These are phyloP conservation scores for Yamadazyma sp. DNA, from an alignment of 1,139 yeast genomes.

Conservation along the genomic window DNA sequence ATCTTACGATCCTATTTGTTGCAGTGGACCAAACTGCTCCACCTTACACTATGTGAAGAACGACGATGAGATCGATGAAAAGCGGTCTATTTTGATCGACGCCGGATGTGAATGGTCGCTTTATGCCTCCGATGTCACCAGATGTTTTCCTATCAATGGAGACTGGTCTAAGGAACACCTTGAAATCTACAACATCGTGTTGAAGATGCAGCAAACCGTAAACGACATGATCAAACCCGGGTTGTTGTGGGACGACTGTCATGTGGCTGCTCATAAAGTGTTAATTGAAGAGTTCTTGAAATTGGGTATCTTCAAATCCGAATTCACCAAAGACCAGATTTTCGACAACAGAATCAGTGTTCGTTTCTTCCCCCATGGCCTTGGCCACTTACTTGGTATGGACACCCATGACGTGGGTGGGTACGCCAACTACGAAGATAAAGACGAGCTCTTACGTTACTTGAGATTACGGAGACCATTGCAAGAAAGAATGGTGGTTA, in stretches of 20 bases:
- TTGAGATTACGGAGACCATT: slow-evolving; percentile 78
- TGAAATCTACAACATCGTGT: slow-evolving; percentile 77
- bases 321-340: slow-evolving; percentile 63
- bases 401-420: slow-evolving; percentile 98
- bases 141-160: slow-evolving; percentile 91
- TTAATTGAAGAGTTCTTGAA: slow-evolving; percentile 69
- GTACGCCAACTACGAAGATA: slow-evolving; percentile 76
- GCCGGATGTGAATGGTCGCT: slow-evolving; percentile 98
- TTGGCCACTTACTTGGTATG: slow-evolving; percentile 92
- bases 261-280: slow-evolving; percentile 73
- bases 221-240: slow-evolving; percentile 79
- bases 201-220: slow-evolving; percentile 75
- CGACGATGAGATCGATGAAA: slow-evolving; percentile 60
- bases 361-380: slow-evolving; percentile 90
- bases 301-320: slow-evolving; percentile 72
- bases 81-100: slow-evolving; percentile 72
- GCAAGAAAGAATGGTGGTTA: slow-evolving; percentile 77
- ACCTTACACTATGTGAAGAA: slow-evolving; percentile 88
- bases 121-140: slow-evolving; percentile 90
- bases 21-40: slow-evolving; percentile 89
- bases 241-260: slow-evolving; percentile 81
- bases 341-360: slow-evolving; percentile 68
- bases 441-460: slow-evolving; percentile 70
- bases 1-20: slow-evolving; percentile 93
- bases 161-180: slow-evolving; percentile 87